Base-by-base conservation (phyloP, 2,329 filamentous ascomycete species). In the Diaporthe citrichinensis region DNA sequence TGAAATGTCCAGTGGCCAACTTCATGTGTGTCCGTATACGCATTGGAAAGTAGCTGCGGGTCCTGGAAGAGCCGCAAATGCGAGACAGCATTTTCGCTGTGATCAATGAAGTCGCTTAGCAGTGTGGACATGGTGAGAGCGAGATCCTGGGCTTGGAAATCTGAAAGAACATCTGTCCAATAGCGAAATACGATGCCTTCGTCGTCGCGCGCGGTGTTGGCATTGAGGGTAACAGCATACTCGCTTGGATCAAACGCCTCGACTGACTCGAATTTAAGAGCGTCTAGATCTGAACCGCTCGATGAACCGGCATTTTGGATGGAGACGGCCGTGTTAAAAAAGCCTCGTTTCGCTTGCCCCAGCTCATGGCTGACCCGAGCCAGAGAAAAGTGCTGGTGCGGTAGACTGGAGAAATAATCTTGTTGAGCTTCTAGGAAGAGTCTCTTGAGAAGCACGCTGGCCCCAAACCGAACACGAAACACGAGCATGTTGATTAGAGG, bases 211-310 rank as follows among this genome's bases (percentile, higher is more conserved):
- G 59, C 9, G 59, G 59, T 62, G 39, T 62, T 23, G 59, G 59
- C 59, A 31, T 62, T 62, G n/a, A 62, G 39, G 3, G 59, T 62
- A 44, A 62, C 36, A n/a, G 39, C 59, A 62, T 62, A 62, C 31
- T 62, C 59, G n/a, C 59, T 62, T 31, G 59, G 59, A 28, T 62
- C 59, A 28, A 62, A 62, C 15, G n/a, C 59, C n/a, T 62, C 59
- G n/a, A 62, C 39, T 31, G 59, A 12, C 28, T 44, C 59, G 8
- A 28, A 62, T 12, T 15, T 44, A 15, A 62, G 59, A 14, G 36
- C 59, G 39, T 31, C 4, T 28, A 28, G 15, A 12, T 44, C 59
- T 7, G 59, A 17, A 10, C 9, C 15, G 39, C 39, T 28, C 4
- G 59, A 44, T 3, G 59, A 62, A 44, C 8, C 39, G 8, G 36